These are phyloP conservation scores for Trichoderma sp. DNA, from an alignment of 2,329 filamentous ascomycete species.

Conservation along the genomic window DNA sequence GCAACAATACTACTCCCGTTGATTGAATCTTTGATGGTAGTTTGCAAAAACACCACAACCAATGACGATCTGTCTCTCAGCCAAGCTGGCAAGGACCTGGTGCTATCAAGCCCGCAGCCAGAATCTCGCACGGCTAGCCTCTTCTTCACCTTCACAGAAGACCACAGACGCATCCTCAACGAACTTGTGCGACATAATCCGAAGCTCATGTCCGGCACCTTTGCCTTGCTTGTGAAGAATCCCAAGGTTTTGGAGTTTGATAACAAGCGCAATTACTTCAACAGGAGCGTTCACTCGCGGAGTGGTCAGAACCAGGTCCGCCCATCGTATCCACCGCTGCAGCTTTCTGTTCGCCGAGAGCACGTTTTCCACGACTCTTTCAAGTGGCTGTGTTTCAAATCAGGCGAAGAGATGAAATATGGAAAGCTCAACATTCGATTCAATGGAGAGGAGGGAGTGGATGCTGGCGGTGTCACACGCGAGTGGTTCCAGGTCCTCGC, in stretches of 20 bases:
- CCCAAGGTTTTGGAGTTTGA: slow-evolving; percentile 98
- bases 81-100: slow-evolving; percentile 64
- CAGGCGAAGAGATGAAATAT: slow-evolving; percentile 96
- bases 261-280: slow-evolving; percentile 99
- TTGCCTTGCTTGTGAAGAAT: slow-evolving; percentile 94
- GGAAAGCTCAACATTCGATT: slow-evolving; percentile 98
- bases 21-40: slow-evolving; percentile 97
- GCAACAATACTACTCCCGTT: slow-evolving; percentile 92
- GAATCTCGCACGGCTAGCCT: slow-evolving; percentile 82
- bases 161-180: slow-evolving; percentile 96
- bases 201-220: slow-evolving; percentile 97
- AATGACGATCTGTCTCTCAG: slow-evolving; percentile 62
- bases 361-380: slow-evolving; percentile 98
- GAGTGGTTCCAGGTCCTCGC: slow-evolving; percentile 99
- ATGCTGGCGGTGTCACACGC: slow-evolving; percentile 93
- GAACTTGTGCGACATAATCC: slow-evolving; percentile 96
- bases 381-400: slow-evolving; percentile 97
- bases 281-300: slow-evolving; percentile 77
- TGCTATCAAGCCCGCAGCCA: slow-evolving; percentile 71
- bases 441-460: slow-evolving; percentile 95
- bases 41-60: slow-evolving; percentile 94
- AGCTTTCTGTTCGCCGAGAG: slow-evolving; percentile 87
- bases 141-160: slow-evolving; percentile 97
- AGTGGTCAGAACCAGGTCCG: slow-evolving; percentile 69
- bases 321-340: slow-evolving; percentile 70